Evolutionary conservation across 441 rosid genomes (phyloP).

Genomic region (Gossypium trilobum): DNA sequence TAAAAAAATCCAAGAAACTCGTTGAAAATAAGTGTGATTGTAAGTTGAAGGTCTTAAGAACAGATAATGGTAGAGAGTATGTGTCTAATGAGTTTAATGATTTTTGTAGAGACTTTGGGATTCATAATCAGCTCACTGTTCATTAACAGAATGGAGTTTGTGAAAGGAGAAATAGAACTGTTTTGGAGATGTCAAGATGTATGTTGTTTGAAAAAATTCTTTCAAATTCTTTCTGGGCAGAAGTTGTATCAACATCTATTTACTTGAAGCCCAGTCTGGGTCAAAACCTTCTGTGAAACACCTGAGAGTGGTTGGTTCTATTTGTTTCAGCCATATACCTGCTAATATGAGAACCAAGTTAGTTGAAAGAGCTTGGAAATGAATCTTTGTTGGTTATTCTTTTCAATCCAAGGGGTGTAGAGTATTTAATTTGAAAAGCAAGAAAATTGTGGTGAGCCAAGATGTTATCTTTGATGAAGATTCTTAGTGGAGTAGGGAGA

Average conservation of each 20-base stretch:
- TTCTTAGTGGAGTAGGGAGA: not conserved
- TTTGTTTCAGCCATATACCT: not conserved
- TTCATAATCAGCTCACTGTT: not conserved
- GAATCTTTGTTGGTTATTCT: not conserved
- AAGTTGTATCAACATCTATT: not conserved
- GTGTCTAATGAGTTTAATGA: not conserved
- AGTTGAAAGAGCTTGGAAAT: not conserved
- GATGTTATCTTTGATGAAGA: not conserved
- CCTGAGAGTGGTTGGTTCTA: not conserved
- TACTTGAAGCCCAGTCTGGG: not conserved
- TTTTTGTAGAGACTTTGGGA: not conserved
- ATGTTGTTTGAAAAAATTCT: not conserved
- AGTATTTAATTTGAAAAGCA: too few relatives aligned
- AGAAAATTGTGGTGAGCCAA: not conserved
- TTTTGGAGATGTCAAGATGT: not conserved
- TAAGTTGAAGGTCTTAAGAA: not conserved
- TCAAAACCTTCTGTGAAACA: not conserved
- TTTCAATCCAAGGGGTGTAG: not conserved
- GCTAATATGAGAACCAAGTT: not conserved
- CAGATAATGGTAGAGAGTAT: not conserved
- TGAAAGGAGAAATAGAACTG: not conserved
- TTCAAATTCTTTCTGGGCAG: not conserved
- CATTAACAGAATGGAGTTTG: not conserved
- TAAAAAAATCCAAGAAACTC: not conserved
- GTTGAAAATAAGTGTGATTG: not conserved